Evolutionary conservation across 352 stramenopile species (phyloP).

Genomic region (Pythium sukuiense): DNA sequence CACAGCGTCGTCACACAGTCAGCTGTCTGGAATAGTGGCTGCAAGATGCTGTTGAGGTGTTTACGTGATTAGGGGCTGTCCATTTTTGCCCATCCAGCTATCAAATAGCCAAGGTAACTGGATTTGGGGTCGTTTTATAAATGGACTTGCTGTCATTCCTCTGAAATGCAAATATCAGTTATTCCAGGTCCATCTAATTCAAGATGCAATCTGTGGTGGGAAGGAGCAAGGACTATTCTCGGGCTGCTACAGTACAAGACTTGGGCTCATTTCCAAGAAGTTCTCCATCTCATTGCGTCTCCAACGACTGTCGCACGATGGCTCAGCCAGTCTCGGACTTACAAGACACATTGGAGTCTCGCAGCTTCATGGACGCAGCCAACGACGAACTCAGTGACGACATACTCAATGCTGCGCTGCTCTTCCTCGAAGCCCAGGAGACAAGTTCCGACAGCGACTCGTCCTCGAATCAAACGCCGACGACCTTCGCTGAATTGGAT

Average conservation of each 20-base stretch:
- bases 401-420: background rate
- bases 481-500: no score
- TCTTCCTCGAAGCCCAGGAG: background rate
- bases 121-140: no score
- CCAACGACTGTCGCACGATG: background rate
- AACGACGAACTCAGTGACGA: background rate
- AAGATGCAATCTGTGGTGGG: no score
- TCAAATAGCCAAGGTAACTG: no score
- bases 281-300: background rate
- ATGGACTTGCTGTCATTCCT: no score
- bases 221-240: no score
- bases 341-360: background rate
- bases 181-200: no score
- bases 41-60: background rate
- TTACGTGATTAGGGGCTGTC: background rate
- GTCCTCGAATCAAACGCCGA: no score
- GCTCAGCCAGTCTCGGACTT: background rate
- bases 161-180: no score
- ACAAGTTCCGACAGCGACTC: background rate
- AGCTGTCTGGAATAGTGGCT: background rate
- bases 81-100: no score
- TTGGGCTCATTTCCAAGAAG: background rate
- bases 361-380: background rate
- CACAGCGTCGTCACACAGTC: background rate
- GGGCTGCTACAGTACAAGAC: background rate